These are phyloP conservation scores for Macadamia integrifolia DNA, from an alignment of 164 flowering plant genomes.

Conservation along the genomic window DNA sequence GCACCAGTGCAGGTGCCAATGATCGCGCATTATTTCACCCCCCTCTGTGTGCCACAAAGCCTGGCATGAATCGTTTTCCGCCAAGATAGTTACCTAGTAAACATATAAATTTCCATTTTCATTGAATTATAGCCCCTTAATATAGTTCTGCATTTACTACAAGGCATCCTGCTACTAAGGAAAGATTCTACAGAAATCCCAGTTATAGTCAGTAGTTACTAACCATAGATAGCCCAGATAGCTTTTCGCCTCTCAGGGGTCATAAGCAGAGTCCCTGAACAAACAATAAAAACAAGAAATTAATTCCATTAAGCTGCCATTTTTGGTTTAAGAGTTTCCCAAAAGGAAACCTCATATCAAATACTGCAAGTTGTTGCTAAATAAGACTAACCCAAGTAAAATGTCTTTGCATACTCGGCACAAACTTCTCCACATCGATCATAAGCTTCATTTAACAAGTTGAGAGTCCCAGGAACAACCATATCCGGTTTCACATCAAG, in stretches of 20 bases:
- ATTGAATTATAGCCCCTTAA: neutral
- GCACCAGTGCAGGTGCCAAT: no score
- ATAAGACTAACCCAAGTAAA: slow-evolving; percentile 58
- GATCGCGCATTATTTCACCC: no score
- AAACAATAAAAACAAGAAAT: slow-evolving; percentile 1
- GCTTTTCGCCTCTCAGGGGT: slow-evolving; percentile 78
- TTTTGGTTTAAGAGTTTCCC: no score
- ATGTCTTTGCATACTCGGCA: slow-evolving; percentile 93
- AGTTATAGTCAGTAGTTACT: slow-evolving; percentile 8
- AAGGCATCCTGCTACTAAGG: neutral
- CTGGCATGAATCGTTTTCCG: no score
- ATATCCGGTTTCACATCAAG: slow-evolving; percentile 51
- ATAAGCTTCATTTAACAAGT: slow-evolving; percentile 71
- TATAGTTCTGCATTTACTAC: neutral
- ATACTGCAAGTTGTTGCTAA: neutral
- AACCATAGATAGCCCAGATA: slow-evolving; percentile 95
- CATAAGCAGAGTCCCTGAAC: slow-evolving; percentile 80
- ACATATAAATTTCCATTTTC: no score
- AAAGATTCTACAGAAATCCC: neutral
- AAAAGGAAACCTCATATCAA: neutral
- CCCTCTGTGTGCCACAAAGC: no score
- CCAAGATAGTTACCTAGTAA: no score
- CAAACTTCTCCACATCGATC: slow-evolving; percentile 88
- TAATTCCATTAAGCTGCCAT: neutral
- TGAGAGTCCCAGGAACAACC: slow-evolving; percentile 40